phyloP scores from a whole-genome alignment of 1,139 yeast genomes.

The Kurtzmaniella quercitrusa region DNA sequence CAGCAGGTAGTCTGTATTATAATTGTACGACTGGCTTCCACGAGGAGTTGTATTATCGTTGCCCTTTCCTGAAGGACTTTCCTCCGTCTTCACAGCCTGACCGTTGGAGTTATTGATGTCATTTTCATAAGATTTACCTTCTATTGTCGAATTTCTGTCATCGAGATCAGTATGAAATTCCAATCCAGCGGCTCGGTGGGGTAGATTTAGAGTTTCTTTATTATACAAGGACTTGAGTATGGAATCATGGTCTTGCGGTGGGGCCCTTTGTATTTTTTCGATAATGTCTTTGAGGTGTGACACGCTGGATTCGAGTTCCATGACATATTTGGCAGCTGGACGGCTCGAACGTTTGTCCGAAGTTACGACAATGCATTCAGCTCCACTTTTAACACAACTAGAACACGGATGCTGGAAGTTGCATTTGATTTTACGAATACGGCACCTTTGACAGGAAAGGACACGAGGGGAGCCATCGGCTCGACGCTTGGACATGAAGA shows the following conservation, averaged over 20 bases:
- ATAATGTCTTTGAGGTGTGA: slow-evolving; percentile 4
- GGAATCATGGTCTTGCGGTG: slow-evolving; percentile 3
- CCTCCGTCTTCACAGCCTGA: background rate
- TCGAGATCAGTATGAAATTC: background rate
- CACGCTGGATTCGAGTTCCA: slow-evolving; percentile 21
- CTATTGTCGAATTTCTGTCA: background rate
- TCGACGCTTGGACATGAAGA: slow-evolving; percentile 1
- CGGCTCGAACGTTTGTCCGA: slow-evolving; percentile 52
- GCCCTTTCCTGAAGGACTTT: background rate
- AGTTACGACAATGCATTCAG: slow-evolving; percentile 47
- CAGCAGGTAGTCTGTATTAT: slow-evolving; percentile 5
- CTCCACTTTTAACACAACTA: slow-evolving; percentile 40
- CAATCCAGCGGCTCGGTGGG: background rate
- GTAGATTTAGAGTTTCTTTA: background rate
- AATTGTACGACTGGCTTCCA: background rate
- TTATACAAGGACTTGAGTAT: background rate
- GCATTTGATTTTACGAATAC: slow-evolving; percentile 53
- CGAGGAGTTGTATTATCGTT: background rate
- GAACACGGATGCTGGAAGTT: slow-evolving; percentile 48
- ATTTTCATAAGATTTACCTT: background rate
- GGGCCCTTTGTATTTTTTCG: slow-evolving; percentile 3
- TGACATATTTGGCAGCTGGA: slow-evolving; percentile 49
- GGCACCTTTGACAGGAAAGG: slow-evolving; percentile 44
- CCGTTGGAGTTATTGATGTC: too few species aligned
- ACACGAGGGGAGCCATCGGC: slow-evolving; percentile 1